Percentiles rank a stretch among this genome's conserved stretches.
phyloP scores from a whole-genome alignment of 106 monocot genomes.

The Posidonia australis region DNA sequence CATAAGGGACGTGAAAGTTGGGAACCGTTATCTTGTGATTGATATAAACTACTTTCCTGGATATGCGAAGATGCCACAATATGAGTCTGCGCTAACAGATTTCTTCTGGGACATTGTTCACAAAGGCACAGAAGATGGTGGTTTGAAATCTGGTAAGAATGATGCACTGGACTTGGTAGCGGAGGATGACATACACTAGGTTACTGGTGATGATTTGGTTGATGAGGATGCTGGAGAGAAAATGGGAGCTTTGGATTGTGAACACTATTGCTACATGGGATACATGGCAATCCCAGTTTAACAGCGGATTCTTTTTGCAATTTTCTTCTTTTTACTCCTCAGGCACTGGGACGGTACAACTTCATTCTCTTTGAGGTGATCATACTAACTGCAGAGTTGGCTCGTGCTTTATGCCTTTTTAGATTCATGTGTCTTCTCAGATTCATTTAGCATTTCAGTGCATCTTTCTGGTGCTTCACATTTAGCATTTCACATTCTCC shows the following conservation, averaged over 20 bases:
- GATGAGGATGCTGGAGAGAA: background rate
- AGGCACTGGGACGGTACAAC: too few relatives aligned
- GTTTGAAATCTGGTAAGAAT: background rate
- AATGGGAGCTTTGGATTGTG: background rate
- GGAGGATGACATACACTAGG: background rate
- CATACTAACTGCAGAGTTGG: too few relatives aligned
- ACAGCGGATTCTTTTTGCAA: too few relatives aligned
- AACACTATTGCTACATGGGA: too few relatives aligned
- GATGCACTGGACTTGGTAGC: background rate
- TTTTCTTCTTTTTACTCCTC: too few relatives aligned
- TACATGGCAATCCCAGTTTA: too few relatives aligned
- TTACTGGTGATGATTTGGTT: background rate
- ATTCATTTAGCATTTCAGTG: too few relatives aligned
- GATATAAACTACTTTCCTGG: conserved; percentile 75
- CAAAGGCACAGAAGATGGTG: background rate
- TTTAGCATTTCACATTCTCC: too few relatives aligned
- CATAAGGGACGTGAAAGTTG: conserved; percentile 41
- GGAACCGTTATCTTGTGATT: conserved; percentile 52
- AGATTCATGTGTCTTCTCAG: too few relatives aligned
- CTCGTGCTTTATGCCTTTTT: too few relatives aligned
- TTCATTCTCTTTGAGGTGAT: too few relatives aligned
- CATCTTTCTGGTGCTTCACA: too few relatives aligned
- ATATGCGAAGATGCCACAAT: conserved; percentile 64
- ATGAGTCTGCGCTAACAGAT: conserved; percentile 39
- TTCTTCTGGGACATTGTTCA: conserved; percentile 41